phyloP scores from a whole-genome alignment of 495 filamentous ascomycete genomes.

The Cudoniella acicularis region DNA sequence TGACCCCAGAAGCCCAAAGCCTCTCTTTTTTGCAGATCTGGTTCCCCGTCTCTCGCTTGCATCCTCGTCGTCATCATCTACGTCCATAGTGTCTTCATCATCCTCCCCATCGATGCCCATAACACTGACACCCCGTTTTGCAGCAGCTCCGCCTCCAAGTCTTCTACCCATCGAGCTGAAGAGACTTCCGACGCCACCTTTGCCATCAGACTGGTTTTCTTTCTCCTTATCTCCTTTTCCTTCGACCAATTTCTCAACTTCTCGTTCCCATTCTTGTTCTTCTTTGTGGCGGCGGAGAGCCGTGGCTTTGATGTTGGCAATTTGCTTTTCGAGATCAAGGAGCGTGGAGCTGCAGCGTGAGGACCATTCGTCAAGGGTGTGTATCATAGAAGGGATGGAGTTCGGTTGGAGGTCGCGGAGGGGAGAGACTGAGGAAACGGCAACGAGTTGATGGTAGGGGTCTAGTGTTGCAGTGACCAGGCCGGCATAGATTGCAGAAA shows the following conservation, averaged over 20 bases:
- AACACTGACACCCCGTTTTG: slow-evolving; percentile 38
- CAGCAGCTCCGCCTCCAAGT: slow-evolving; percentile 30
- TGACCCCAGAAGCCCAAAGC: slow-evolving; percentile 2
- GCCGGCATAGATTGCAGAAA: slow-evolving; percentile 80
- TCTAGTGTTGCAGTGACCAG: slow-evolving; percentile 80
- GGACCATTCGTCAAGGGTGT: slow-evolving; percentile 69
- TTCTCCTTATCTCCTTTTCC: slow-evolving; percentile 31
- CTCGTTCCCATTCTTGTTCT: slow-evolving; percentile 39
- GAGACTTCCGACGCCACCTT: slow-evolving; percentile 13
- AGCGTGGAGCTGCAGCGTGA: slow-evolving; percentile 72
- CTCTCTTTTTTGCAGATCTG: slow-evolving; percentile 21
- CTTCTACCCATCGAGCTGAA: slow-evolving; percentile 31
- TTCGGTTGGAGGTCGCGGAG: slow-evolving; percentile 79
- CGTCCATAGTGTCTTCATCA: slow-evolving; percentile 55
- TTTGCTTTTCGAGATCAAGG: slow-evolving; percentile 67
- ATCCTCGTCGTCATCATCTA: slow-evolving; percentile 46
- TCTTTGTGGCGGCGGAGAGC: slow-evolving; percentile 53
- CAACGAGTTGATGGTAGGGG: slow-evolving; percentile 64
- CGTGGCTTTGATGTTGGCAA: slow-evolving; percentile 51
- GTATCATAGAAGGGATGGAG: slow-evolving; percentile 61
- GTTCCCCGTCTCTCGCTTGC: slow-evolving; percentile 23
- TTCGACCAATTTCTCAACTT: slow-evolving; percentile 44
- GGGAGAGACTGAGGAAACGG: slow-evolving; percentile 73
- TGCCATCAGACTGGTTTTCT: slow-evolving; percentile 34
- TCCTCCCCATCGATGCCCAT: slow-evolving; percentile 40